Conservation (phyloP, 2,329 filamentous ascomycete genomes). For the Aspergillus quadricinctus region DNA sequence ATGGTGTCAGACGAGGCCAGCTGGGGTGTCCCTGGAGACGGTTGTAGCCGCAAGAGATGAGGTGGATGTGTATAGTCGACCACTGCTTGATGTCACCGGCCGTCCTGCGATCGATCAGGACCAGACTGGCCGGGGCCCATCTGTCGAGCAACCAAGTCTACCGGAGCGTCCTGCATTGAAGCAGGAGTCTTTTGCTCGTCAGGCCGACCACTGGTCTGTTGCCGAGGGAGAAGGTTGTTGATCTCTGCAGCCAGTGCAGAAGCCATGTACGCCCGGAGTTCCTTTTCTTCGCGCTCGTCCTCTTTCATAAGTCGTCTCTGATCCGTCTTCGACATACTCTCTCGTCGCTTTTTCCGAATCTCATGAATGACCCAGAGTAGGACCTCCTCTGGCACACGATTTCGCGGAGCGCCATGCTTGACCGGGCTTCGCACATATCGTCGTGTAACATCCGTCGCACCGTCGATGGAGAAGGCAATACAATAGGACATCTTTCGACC, state of each 20-base stretch:
- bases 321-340: slow-evolving; percentile 74
- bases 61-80: background rate
- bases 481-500: slow-evolving; percentile 95
- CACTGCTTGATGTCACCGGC: slow-evolving; percentile 22
- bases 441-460: slow-evolving; percentile 63
- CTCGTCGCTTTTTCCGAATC: slow-evolving; percentile 77
- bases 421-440: slow-evolving; percentile 55
- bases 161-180: slow-evolving; percentile 31
- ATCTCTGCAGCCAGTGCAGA: slow-evolving; percentile 44
- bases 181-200: slow-evolving; percentile 42
- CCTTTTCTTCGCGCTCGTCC: slow-evolving; percentile 47
- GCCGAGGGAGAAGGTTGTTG: slow-evolving; percentile 37
- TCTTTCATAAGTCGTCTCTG: slow-evolving; percentile 49
- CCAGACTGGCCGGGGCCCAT: slow-evolving; percentile 29
- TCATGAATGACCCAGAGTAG: slow-evolving; percentile 88
- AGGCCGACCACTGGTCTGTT: slow-evolving; percentile 19
- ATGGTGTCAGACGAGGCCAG: background rate
- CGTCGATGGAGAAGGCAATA: slow-evolving; percentile 92
- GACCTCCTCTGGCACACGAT: slow-evolving; percentile 79
- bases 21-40: background rate
- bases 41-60: background rate
- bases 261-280: slow-evolving; percentile 43
- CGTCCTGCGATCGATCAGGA: slow-evolving; percentile 30
- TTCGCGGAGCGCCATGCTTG: slow-evolving; percentile 66
- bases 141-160: slow-evolving; percentile 30